Conservation (phyloP, 169 alveolate species). For the Cryptosporidium ryanae region DNA sequence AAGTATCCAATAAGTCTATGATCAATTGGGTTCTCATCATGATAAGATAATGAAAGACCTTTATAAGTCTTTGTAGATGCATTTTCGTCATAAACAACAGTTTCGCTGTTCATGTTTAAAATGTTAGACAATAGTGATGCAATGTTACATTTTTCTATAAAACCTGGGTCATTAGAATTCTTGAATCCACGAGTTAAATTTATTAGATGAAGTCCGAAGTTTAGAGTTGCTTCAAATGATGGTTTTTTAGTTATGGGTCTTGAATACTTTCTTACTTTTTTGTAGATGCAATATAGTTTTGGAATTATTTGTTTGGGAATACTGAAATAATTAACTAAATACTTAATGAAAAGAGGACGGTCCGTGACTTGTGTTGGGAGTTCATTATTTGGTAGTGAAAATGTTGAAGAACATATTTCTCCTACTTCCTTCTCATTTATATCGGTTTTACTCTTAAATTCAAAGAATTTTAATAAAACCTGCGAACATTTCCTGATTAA, state of each 20-base stretch:
- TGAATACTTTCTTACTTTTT: constrained; percentile 13
- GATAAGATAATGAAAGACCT: constrained; percentile 20
- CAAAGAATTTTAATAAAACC: not conserved
- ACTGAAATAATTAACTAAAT: constrained; percentile 47
- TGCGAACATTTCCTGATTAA: constrained; percentile 14
- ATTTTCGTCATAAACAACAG: constrained; percentile 30
- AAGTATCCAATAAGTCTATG: not conserved
- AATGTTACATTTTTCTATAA: constrained; percentile 30
- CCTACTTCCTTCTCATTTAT: not conserved
- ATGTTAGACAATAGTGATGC: constrained; percentile 47
- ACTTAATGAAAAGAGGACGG: constrained; percentile 29
- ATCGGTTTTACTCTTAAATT: not conserved
- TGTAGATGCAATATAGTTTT: constrained; percentile 27
- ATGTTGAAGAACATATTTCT: constrained; percentile 33
- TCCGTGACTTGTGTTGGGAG: constrained; percentile 14
- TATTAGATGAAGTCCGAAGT: constrained; percentile 27
- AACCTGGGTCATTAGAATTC: constrained; percentile 15
- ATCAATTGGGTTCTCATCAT: constrained; percentile 31
- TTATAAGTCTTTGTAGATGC: constrained; percentile 24
- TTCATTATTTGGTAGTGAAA: constrained; percentile 15
- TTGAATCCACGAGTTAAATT: constrained; percentile 37
- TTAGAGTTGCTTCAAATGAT: constrained; percentile 38
- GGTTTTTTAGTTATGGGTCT: constrained; percentile 6
- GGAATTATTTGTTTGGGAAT: constrained; percentile 27
- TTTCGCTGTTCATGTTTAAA: constrained; percentile 23